A percentile compares a stretch with the other conserved stretches of the same genome.
phyloP scores from a whole-genome alignment of 1,139 yeast species.

The Scheffersomyces parashehatae region DNA sequence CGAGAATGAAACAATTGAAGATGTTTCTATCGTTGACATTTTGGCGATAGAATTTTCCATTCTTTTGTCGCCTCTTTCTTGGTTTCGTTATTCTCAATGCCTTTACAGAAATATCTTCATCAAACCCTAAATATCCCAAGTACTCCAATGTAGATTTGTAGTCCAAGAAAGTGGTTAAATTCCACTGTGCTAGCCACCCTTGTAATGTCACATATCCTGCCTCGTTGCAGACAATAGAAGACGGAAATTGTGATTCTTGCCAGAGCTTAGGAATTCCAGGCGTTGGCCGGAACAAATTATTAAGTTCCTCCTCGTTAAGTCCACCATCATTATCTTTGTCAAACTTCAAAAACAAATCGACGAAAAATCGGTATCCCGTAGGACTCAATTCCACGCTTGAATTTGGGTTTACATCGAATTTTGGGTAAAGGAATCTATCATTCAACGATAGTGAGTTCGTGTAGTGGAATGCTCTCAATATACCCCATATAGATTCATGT shows the following conservation, averaged over 20 bases:
- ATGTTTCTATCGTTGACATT: constrained; percentile 82
- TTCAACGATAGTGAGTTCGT: constrained; percentile 86
- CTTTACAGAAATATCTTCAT: constrained; percentile 47
- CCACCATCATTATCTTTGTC: constrained; percentile 98
- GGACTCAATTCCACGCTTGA: constrained; percentile 92
- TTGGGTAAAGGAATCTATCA: constrained; percentile 76
- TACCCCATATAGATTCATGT: constrained; percentile 97
- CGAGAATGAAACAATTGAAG: constrained; percentile 84
- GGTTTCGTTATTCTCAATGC: constrained; percentile 86
- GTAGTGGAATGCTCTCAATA: constrained; percentile 80
- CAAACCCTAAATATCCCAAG: constrained; percentile 86
- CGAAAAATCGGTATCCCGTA: constrained; percentile 87
- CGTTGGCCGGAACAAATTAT: constrained; percentile 74
- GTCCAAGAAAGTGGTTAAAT: constrained; percentile 88
- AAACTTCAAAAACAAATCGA: constrained; percentile 80
- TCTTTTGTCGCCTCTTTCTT: constrained; percentile 62
- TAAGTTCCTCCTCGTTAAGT: constrained; percentile 68
- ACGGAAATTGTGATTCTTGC: constrained; percentile 84
- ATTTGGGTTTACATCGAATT: constrained; percentile 70
- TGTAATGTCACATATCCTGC: constrained; percentile 87
- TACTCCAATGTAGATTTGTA: constrained; percentile 83
- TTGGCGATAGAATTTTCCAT: constrained; percentile 67
- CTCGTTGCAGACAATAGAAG: constrained; percentile 84
- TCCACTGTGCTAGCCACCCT: constrained; percentile 99
- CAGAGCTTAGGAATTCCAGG: constrained; percentile 90